Conservation (phyloP, 2,329 filamentous ascomycete genomes). For the Penicillium sp. region DNA sequence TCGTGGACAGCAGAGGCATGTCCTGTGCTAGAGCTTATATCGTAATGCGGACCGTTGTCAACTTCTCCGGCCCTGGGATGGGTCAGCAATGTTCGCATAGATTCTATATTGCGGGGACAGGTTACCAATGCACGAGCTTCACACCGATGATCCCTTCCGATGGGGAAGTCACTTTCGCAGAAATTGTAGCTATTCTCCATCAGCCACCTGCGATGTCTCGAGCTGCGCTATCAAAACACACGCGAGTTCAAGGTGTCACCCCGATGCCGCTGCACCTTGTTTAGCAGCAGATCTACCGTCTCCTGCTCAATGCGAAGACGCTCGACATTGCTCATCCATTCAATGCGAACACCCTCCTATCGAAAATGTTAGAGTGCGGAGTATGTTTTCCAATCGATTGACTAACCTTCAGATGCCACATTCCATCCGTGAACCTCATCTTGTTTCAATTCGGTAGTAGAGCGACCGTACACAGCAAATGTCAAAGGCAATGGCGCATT, state of each 20-base stretch:
- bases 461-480: not conserved
- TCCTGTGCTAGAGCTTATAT: slow-evolving; percentile 26
- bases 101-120: not conserved
- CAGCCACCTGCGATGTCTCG: not conserved
- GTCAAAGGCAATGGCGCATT: not conserved
- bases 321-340: slow-evolving; percentile 46
- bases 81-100: not conserved
- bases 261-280: slow-evolving; percentile 37
- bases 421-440: slow-evolving; percentile 45
- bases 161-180: slow-evolving; percentile 35
- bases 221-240: slow-evolving; percentile 10
- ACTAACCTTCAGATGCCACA: slow-evolving; percentile 38
- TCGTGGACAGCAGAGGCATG: slow-evolving; percentile 30
- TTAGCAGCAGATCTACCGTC: slow-evolving; percentile 36
- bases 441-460: slow-evolving; percentile 9
- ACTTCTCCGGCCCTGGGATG: slow-evolving; percentile 33
- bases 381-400: not conserved
- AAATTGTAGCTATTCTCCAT: slow-evolving; percentile 30
- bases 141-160: slow-evolving; percentile 41
- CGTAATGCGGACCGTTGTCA: slow-evolving; percentile 39
- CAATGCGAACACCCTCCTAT: slow-evolving; percentile 38
- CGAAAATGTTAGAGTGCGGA: not conserved
- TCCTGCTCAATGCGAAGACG: slow-evolving; percentile 30
- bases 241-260: slow-evolving; percentile 43
- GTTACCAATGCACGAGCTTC: slow-evolving; percentile 39